Conservation (phyloP, 306 rosid genomes). For the Comarum palustre region DNA sequence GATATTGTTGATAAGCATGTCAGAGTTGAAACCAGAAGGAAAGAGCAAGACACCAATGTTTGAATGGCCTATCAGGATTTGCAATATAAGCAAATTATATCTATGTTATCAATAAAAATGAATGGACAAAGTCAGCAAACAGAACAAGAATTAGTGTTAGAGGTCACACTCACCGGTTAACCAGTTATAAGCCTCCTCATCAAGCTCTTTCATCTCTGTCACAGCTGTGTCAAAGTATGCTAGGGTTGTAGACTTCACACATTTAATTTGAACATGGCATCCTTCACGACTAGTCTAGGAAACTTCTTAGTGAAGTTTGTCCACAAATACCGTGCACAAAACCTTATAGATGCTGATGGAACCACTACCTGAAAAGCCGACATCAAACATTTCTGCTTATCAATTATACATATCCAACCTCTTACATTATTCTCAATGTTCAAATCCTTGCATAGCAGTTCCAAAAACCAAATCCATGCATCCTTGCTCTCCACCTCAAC, state of each 20-base stretch:
- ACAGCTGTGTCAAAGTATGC: neutral
- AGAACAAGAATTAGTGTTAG: no score
- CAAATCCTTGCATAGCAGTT: neutral
- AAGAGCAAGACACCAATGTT: no score
- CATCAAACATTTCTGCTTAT: neutral
- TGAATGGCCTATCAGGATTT: no score
- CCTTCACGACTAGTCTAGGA: neutral
- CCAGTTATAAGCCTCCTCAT: neutral
- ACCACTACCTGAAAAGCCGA: neutral
- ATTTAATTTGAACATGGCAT: neutral
- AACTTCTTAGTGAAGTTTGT: neutral
- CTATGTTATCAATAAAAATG: no score
- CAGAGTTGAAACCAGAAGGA: no score
- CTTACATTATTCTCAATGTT: neutral
- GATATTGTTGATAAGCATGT: no score
- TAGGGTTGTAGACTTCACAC: neutral
- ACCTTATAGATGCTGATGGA: neutral
- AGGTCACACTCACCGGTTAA: neutral
- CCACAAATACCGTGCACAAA: neutral
- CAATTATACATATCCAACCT: neutral
- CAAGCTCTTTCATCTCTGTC: neutral
- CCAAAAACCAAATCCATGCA: neutral
- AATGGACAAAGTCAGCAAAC: no score
- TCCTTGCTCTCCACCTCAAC: no score
- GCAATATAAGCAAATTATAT: no score